Conservation (phyloP, 495 filamentous ascomycete species). For the Neurospora sp. region DNA sequence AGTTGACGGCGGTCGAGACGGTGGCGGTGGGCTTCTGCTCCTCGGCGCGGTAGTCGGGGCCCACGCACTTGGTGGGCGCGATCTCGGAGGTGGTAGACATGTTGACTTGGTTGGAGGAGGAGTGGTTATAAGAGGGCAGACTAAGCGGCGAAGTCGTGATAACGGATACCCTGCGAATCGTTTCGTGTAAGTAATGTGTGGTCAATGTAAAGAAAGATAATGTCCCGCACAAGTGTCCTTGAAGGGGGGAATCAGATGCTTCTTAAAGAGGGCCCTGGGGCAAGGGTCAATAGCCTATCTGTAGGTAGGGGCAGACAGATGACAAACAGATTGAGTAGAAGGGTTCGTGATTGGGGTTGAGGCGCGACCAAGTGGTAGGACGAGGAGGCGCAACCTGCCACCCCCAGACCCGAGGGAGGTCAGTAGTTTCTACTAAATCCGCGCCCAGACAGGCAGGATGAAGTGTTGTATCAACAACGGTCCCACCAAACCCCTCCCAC, state of each 20-base stretch:
- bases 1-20: slow-evolving; percentile 72
- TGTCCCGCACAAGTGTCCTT: not conserved
- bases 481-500: not conserved
- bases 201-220: not conserved
- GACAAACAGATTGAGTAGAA: not conserved
- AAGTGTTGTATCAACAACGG: not conserved
- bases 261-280: not conserved
- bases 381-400: not conserved
- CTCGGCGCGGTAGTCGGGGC: slow-evolving; percentile 66
- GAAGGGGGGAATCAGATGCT: not conserved
- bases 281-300: not conserved
- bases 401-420: not conserved
- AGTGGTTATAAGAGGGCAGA: not conserved
- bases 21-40: slow-evolving; percentile 80
- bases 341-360: not conserved
- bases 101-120: not conserved
- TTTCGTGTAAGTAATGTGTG: not conserved
- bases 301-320: not conserved
- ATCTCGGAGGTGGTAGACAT: slow-evolving; percentile 5
- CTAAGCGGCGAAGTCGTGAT: not conserved
- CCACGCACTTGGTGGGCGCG: slow-evolving; percentile 62
- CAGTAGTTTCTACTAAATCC: not conserved
- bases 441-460: not conserved
- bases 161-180: not conserved
- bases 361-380: not conserved